Conservation (phyloP, 2,329 filamentous ascomycete genomes). For the Didymella lethalis region DNA sequence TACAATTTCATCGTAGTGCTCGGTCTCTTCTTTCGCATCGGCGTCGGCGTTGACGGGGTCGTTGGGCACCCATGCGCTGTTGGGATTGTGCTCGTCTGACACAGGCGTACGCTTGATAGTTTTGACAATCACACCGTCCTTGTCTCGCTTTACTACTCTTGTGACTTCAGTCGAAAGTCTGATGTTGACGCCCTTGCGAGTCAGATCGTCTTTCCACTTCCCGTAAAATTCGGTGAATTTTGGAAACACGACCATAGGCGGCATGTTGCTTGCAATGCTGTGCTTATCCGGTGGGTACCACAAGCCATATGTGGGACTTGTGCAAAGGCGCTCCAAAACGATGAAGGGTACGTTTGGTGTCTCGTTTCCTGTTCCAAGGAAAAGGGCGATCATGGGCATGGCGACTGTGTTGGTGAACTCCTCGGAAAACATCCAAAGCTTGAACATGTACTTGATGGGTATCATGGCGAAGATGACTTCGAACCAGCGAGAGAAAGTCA, state of each 20-base stretch:
- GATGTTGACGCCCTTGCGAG: constrained; percentile 64
- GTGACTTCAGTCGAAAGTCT: constrained; percentile 65
- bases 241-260: constrained; percentile 68
- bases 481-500: constrained; percentile 67
- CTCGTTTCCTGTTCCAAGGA: constrained; percentile 78
- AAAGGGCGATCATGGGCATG: constrained; percentile 74
- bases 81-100: constrained; percentile 55
- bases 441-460: constrained; percentile 70
- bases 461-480: constrained; percentile 67
- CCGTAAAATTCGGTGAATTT: constrained; percentile 69
- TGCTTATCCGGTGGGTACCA: constrained; percentile 62
- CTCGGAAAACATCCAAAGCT: constrained; percentile 71
- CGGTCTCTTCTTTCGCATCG: constrained; percentile 54
- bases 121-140: constrained; percentile 61
- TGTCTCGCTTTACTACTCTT: constrained; percentile 60
- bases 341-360: constrained; percentile 74
- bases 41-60: constrained; percentile 51
- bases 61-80: constrained; percentile 54
- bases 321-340: constrained; percentile 64
- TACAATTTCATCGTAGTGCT: constrained; percentile 70
- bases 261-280: constrained; percentile 60
- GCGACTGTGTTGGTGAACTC: constrained; percentile 77
- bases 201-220: constrained; percentile 62
- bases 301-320: constrained; percentile 65
- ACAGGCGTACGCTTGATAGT: constrained; percentile 54